Conservation (phyloP, 2,329 filamentous ascomycete species). For the Sporothrix inflata region DNA sequence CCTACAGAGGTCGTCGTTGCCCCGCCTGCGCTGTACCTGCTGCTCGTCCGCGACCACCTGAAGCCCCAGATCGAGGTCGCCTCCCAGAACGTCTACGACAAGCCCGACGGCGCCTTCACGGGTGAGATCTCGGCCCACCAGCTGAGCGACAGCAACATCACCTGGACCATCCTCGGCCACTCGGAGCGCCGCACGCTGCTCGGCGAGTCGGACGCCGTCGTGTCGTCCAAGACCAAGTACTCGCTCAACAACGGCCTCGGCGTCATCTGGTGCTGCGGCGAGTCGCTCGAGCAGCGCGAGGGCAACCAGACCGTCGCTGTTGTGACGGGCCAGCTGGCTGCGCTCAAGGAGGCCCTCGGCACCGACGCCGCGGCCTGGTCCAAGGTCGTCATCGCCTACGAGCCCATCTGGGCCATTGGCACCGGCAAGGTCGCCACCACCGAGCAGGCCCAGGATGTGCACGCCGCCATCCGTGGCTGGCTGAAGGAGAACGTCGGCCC, state of each 20-base stretch:
- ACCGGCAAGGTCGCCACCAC: slow-evolving; percentile 92
- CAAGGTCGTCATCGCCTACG: slow-evolving; percentile 95
- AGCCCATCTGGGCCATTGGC: slow-evolving; percentile 96
- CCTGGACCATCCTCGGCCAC: slow-evolving; percentile 92
- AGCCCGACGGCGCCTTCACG: slow-evolving; percentile 95
- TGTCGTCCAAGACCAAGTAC: slow-evolving; percentile 92
- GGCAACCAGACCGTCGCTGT: slow-evolving; percentile 81
- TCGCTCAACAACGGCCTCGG: slow-evolving; percentile 83
- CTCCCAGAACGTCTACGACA: slow-evolving; percentile 96
- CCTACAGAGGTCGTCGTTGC: slow-evolving; percentile 89
- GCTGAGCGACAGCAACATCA: slow-evolving; percentile 84
- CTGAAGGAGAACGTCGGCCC: slow-evolving; percentile 76
- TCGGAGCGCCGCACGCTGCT: slow-evolving; percentile 92
- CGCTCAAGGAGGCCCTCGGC: slow-evolving; percentile 68
- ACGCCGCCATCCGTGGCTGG: slow-evolving; percentile 90
- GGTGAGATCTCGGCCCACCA: slow-evolving; percentile 94
- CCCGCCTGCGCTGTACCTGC: slow-evolving; percentile 87
- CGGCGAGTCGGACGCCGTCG: slow-evolving; percentile 80
- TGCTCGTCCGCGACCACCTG: slow-evolving; percentile 79
- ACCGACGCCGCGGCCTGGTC: slow-evolving; percentile 70
- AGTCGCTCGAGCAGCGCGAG: slow-evolving; percentile 92
- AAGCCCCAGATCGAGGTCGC: slow-evolving; percentile 79
- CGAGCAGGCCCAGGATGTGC: slow-evolving; percentile 90
- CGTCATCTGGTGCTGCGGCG: slow-evolving; percentile 97
- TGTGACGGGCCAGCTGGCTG: slow-evolving; percentile 81